Base-by-base conservation (phyloP, 1,139 yeast species). In the Protomyces gravidus region DNA sequence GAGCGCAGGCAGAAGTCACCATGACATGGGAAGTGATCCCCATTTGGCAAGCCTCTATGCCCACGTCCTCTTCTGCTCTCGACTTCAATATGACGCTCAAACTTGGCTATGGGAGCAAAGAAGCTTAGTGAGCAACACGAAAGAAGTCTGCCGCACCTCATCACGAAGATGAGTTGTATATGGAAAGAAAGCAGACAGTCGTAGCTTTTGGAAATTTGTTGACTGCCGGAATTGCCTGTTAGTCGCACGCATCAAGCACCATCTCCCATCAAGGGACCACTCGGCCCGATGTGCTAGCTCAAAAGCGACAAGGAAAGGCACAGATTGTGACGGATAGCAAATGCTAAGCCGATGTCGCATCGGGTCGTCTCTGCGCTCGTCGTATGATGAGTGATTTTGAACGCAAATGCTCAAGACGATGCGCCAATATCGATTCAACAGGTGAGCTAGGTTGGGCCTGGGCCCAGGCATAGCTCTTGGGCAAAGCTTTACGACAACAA, bases 1-100 rank as follows among this genome's bases (percentile, higher is more conserved):
- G 58, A 53, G 58, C 58, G 58, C 42, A 33, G 58, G 58, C 58
- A 53, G 58, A 53, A 39, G 51, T 49, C n/a, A n/a, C n/a, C n/a
- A n/a, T n/a, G n/a, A n/a, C n/a, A n/a, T n/a, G n/a, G n/a, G n/a
- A n/a, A n/a, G n/a, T n/a, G n/a, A n/a, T n/a, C n/a, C n/a, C n/a
- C n/a, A n/a, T n/a, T n/a, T n/a, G 42, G 42, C 42, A 36, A 6
- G 7, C 42, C n/a, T 53, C 58, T 53, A 53, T 53, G 58, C 58
- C 58, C 51, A 36, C 58, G 58, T 19, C 19, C 26, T 53, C 58
- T 53, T 53, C 58, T 32, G 58, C 58, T 53, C 58, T 53, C 50
- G 58, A 53, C 51, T 53, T 26, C 58, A 36, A 53, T 53, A 53
- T 53, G 58, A 53, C 58, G 51, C 58, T 53, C 58, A 47, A 53